These are phyloP conservation scores for Aspergillus nidulans DNA, from an alignment of 495 filamentous ascomycete genomes.

Conservation along the genomic window DNA sequence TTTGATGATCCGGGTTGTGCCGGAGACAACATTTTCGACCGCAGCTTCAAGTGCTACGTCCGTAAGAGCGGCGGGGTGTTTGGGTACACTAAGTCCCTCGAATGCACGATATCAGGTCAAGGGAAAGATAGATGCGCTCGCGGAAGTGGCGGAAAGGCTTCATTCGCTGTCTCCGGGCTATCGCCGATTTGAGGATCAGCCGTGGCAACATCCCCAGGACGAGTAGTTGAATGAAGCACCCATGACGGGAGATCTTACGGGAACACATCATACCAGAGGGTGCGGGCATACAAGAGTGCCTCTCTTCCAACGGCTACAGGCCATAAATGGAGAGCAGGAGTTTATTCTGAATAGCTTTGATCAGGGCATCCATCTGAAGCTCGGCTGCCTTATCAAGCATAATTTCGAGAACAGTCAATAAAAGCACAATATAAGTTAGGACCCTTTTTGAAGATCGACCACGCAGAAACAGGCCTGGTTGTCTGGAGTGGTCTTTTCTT, in stretches of 20 bases:
- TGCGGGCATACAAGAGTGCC: not conserved
- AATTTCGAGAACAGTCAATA: not conserved
- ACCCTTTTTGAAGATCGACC: not conserved
- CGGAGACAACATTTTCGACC: too few species aligned
- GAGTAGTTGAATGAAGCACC: not conserved
- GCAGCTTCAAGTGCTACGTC: too few species aligned
- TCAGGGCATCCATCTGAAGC: not conserved
- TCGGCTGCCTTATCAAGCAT: not conserved
- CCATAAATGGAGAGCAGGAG: constrained; percentile 3
- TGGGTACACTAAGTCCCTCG: too few species aligned
- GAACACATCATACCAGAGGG: not conserved
- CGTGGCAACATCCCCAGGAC: not conserved
- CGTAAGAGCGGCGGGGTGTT: too few species aligned
- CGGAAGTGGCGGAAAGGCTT: not conserved
- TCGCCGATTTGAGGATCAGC: not conserved
- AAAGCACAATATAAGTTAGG: not conserved
- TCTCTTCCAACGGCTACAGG: not conserved
- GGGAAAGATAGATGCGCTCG: not conserved
- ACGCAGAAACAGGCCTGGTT: not conserved
- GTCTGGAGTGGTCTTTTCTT: not conserved
- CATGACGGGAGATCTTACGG: not conserved
- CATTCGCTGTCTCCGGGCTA: not conserved
- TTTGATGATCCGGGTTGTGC: too few species aligned
- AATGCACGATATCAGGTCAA: not conserved
- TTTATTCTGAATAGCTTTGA: not conserved